Evolutionary conservation across 495 filamentous ascomycete genomes (phyloP), one percentile per base, ranked within the genome.

Genomic region (Evernia prunastri): DNA sequence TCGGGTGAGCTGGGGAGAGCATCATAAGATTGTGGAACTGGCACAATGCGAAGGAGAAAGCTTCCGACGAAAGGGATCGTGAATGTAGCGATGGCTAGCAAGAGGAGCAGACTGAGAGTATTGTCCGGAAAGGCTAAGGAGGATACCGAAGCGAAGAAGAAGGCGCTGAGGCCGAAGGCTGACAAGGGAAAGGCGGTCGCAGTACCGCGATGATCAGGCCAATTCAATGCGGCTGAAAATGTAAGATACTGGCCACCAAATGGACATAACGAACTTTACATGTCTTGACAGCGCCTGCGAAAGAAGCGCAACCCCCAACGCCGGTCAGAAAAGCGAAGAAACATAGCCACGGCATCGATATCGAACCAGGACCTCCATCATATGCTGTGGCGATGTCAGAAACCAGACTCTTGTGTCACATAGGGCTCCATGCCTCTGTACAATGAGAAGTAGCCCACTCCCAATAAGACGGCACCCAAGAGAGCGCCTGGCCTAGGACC

Each of bases 151-250:
- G 94, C 89, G 78, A 96, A 98, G 81, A 97, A 96, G 73, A 97
- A 91, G 56, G 94, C 94, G 76, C 93, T 96, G 37, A 98, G 79
- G 31, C 94, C 94, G 73, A 97, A 97, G 7, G 90, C 91, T 49
- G 93, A 87, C 54, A 98, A 77, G 10, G 94, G 93, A 71, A 97
- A 90, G 4, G 91, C 92, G 10, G 94, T 97, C 18, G 94, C 94
- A 25, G 93, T 96, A 60, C 95, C 94, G 53, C 94, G 86, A 70
- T 96, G 89, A 40, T 86, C 80, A 3, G 93, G 95, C 82, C 91
- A 98, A 74, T 98, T 98, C 49, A 92, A 79, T 39, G 95, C 92
- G 63, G 90, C 93, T 80, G 77, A 3, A 60, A 37, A 35, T 39
- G 33, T 61, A 25, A 65, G 36, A 31, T 25, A n/a, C 18, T 47